Base-by-base conservation (phyloP, 331 rosid species). In the Dryas integrifolia region DNA sequence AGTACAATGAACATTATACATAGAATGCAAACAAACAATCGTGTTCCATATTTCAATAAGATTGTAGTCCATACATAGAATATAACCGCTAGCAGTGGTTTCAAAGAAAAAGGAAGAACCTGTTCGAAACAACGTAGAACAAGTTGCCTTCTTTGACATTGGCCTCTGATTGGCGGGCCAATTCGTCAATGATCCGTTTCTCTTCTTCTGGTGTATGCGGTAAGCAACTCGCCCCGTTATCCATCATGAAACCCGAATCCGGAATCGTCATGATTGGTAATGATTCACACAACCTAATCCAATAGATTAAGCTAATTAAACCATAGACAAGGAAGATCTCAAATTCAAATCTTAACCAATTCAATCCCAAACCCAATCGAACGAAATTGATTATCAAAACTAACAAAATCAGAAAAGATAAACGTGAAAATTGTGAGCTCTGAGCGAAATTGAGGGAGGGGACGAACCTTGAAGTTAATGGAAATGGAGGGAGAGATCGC, bases 141-240 rank as follows among this genome's bases (percentile, higher is more conserved):
- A 87, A 72, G 76, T 82, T 86, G 72, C 97, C 99, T 77, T 95
- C 92, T 84, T 80, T 90, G 78, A 95, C 88, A 85, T 85, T 87
- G 70, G 88, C 83, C 76, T 95, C 98, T 4, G 97, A 90, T 76
- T 85, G 80, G 30, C 77, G 76, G 41, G 76, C 51, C 84, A 92
- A 83, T 38, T 92, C 92, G 7, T 84, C 60, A 16, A 95, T 56
- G 88, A 86, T 92, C 87, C 87, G 87, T 49, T 84, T 87, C 84
- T 95, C 99, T 53, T 88, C 96, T 84, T 88, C 96, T 9, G 96
- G 94, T 1, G 92, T 80, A 57, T 79, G 82, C 52, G 96, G 96
- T 0, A 90, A 60, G 81, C 91, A 92, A 62, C 90, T 89, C 40
- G 70, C 80, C 26, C 83, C 93, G 76, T 83, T 89, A 50, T 88